Percentiles rank a stretch among this genome's conserved stretches.
Evolutionary conservation across 2,329 filamentous ascomycete species (phyloP).

Genomic region (Orbilia blumenaviensis): DNA sequence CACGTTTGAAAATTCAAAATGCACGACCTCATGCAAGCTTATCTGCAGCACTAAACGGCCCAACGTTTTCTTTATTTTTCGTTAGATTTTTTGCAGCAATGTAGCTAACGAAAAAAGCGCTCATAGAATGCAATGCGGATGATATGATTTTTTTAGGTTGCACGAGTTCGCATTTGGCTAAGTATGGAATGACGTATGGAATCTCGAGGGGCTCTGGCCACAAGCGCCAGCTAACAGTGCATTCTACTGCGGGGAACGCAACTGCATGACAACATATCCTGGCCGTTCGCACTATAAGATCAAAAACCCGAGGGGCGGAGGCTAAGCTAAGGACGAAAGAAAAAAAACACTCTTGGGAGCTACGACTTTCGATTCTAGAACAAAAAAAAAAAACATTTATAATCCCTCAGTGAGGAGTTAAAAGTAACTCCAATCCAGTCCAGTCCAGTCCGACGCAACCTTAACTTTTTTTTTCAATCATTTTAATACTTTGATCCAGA

Average conservation of each 20-base stretch:
- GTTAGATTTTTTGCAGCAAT: no score
- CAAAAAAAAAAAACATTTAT: neutral
- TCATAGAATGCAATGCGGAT: neutral
- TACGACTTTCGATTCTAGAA: no score
- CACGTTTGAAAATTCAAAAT: no score
- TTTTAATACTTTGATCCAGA: neutral
- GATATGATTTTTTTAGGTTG: neutral
- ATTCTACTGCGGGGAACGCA: conserved; percentile 16
- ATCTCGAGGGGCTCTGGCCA: neutral
- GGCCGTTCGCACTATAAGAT: neutral
- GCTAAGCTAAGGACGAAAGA: no score
- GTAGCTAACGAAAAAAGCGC: neutral
- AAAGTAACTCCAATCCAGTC: neutral
- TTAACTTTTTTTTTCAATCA: neutral
- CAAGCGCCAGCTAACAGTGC: conserved; percentile 11
- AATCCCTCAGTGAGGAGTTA: neutral
- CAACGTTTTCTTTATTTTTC: no score
- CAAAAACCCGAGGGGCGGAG: conserved; percentile 10
- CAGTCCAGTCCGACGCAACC: neutral
- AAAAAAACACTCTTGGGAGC: no score
- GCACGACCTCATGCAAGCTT: neutral
- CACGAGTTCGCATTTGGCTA: neutral
- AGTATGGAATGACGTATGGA: conserved; percentile 1
- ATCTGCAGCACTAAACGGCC: neutral
- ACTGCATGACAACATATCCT: conserved; percentile 20